phyloP scores from a whole-genome alignment of 2,329 filamentous ascomycete genomes.

The Proliferodiscus dingleyae region DNA sequence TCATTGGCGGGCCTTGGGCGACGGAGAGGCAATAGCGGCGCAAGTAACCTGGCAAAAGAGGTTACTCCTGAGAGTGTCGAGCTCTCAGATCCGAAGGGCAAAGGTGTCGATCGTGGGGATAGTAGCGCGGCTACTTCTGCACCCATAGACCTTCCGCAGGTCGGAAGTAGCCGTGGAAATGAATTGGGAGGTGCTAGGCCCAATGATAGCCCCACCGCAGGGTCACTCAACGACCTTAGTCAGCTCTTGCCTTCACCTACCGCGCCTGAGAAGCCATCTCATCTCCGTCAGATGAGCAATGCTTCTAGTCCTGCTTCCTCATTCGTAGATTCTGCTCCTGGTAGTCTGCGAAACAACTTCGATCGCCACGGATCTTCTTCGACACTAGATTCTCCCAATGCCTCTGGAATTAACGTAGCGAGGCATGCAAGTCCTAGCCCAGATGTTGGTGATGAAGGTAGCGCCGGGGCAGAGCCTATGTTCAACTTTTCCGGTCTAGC shows the following conservation, averaged over 20 bases:
- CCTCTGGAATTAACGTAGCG: slow-evolving; percentile 49
- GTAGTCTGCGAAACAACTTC: slow-evolving; percentile 35
- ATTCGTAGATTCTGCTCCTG: slow-evolving; percentile 59
- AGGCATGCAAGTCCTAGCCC: slow-evolving; percentile 32
- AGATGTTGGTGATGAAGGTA: slow-evolving; percentile 47
- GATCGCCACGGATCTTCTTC: slow-evolving; percentile 36
- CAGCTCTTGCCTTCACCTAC: slow-evolving; percentile 38
- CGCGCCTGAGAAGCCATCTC: slow-evolving; percentile 58
- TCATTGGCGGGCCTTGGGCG: slow-evolving; percentile 44
- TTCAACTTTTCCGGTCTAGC: slow-evolving; percentile 89
- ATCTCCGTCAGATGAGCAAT: slow-evolving; percentile 79
- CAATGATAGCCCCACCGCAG: slow-evolving; percentile 18
- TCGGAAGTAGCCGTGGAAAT: slow-evolving; percentile 13
- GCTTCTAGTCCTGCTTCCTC: slow-evolving; percentile 82
- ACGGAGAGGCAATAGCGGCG: slow-evolving; percentile 53
- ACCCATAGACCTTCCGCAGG: slow-evolving; percentile 19
- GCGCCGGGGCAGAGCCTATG: slow-evolving; percentile 64
- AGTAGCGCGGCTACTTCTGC: slow-evolving; percentile 11
- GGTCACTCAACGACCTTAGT: slow-evolving; percentile 35
- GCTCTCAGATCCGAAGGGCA: slow-evolving; percentile 52
- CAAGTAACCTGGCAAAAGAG: slow-evolving; percentile 56
- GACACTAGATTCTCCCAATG: slow-evolving; percentile 47
- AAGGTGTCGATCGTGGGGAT: slow-evolving; percentile 56
- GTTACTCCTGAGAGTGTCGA: slow-evolving; percentile 44
- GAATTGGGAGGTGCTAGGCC: slow-evolving; percentile 21